A percentile compares a stretch with the other conserved stretches of the same genome.
These are phyloP conservation scores for Crinitomyces ghanaensis DNA, from an alignment of 805 yeast genomes.

Conservation along the genomic window DNA sequence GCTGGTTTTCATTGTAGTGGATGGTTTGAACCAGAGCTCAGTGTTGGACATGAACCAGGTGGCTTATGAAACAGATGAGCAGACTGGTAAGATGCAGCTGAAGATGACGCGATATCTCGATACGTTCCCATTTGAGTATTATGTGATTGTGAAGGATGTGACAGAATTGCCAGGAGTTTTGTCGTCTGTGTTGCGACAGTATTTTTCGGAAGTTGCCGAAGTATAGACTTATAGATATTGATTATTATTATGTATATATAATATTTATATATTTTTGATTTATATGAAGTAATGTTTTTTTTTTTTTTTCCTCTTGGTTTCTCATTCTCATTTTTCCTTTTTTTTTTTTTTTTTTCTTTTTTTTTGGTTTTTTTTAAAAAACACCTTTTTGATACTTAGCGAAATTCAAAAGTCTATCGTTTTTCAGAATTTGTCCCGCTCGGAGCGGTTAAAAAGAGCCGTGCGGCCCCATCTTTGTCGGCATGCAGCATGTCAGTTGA, in stretches of 20 bases:
- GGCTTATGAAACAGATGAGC: slow-evolving; percentile 47
- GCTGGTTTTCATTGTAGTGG: slow-evolving; percentile 90
- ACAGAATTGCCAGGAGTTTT: slow-evolving; percentile 86
- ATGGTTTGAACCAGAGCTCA: slow-evolving; percentile 69
- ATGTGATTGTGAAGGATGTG: slow-evolving; percentile 85
- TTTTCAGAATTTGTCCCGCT: not conserved
- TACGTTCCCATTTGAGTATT: slow-evolving; percentile 92
- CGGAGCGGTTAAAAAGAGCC: not conserved
- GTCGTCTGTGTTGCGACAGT: slow-evolving; percentile 80
- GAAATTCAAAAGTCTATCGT: no score
- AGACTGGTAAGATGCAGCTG: slow-evolving; percentile 58
- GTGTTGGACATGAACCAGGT: slow-evolving; percentile 94
- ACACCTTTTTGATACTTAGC: no score
- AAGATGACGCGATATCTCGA: slow-evolving; percentile 79
- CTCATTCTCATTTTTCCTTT: no score
- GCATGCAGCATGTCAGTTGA: not conserved
- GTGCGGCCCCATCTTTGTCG: not conserved
- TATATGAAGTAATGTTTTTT: no score
- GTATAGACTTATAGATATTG: no score
- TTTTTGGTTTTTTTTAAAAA: no score
- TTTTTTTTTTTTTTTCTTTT: no score
- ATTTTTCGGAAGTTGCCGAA: slow-evolving; percentile 64
- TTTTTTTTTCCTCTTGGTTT: no score
- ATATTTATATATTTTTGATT: no score
- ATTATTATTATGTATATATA: no score